Evolutionary conservation across 2,329 filamentous ascomycete species (phyloP), one percentile per base, ranked within the genome.

Genomic region (Triangularia verruculosa): DNA sequence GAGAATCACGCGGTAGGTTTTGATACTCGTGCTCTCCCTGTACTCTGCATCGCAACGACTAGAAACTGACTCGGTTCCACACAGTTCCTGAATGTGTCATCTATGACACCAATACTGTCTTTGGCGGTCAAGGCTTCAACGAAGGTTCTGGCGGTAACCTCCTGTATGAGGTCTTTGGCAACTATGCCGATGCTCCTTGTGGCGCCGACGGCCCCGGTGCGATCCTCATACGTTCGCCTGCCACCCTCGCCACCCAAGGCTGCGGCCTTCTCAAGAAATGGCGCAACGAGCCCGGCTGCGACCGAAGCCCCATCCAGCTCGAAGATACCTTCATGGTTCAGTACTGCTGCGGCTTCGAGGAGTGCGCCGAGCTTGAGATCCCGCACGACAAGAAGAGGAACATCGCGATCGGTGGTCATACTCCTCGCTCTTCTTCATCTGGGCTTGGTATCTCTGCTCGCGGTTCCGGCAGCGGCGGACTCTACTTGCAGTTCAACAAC

Each of bases 271-370:
- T 57, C 17, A 30, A 30, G 15, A 32, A 27, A 20, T 30, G 22
- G 17, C 17, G 25, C 22, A 27, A 27, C 12, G 17, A 25, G 4
- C 25, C 54, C n/a, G 22, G 30, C 25, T 57, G 54, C 20, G 30
- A 57, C 22, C 27, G n/a, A 9, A 12, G 25, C 13, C 54, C 54
- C 15, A 27, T 57, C 9, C 8, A 32, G 22, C 13, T 57, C 25
- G n/a, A 57, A n/a, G 27, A 57, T 17, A 57, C 22, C 25, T 57
- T 57, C 54, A 57, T 57, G 54, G 54, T 57, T 4, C 54, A 57
- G 25, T 57, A 27, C 54, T 57, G 54, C 54, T 57, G 54, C 54
- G 54, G 54, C 27, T 25, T 25, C 15, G 54, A 25, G 25, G 55
- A 57, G 24, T 57, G 55, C 55, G 15, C 20, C 13, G 9, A n/a